Conservation (phyloP, 2,329 filamentous ascomycete genomes). For the Aspergillus sergii region DNA sequence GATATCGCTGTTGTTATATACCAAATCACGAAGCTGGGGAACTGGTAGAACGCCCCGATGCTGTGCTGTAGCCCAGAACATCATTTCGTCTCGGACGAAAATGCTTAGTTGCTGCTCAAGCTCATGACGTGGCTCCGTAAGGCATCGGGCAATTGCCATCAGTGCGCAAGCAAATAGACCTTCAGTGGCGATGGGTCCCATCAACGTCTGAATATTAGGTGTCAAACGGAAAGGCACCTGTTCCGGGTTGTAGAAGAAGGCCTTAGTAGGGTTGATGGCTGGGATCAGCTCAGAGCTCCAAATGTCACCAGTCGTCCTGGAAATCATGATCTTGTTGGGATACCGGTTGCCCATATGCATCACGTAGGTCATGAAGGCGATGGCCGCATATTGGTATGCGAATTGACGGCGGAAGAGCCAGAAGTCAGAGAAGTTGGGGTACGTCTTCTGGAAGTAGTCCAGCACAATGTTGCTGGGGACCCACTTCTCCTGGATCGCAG, state of each 20-base stretch:
- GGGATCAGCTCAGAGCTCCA: constrained; percentile 96
- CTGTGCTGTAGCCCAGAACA: constrained; percentile 87
- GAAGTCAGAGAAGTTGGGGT: constrained; percentile 89
- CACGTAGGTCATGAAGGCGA: constrained; percentile 98
- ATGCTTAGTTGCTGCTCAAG: constrained; percentile 93
- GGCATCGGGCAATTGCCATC: constrained; percentile 93
- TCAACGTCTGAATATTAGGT: constrained; percentile 91
- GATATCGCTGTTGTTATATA: constrained; percentile 83
- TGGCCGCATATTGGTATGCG: constrained; percentile 88
- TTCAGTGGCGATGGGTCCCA: constrained; percentile 94
- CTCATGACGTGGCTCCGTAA: constrained; percentile 79
- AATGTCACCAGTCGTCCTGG: constrained; percentile 83
- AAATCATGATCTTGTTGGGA: constrained; percentile 93
- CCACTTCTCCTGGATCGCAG: constrained; percentile 90
- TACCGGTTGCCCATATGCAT: constrained; percentile 97
- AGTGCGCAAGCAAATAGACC: constrained; percentile 93
- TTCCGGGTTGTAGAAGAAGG: constrained; percentile 92
- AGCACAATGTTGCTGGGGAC: constrained; percentile 80
- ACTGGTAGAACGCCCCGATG: constrained; percentile 69
- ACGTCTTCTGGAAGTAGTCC: constrained; percentile 86
- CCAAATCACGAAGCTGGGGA: constrained; percentile 73
- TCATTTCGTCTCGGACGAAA: constrained; percentile 97
- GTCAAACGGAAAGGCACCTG: constrained; percentile 96
- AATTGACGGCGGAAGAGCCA: constrained; percentile 98
- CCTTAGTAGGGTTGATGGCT: constrained; percentile 79